Evolutionary conservation across 148 eudicot species (phyloP).

Genomic region (Rheum nobile): DNA sequence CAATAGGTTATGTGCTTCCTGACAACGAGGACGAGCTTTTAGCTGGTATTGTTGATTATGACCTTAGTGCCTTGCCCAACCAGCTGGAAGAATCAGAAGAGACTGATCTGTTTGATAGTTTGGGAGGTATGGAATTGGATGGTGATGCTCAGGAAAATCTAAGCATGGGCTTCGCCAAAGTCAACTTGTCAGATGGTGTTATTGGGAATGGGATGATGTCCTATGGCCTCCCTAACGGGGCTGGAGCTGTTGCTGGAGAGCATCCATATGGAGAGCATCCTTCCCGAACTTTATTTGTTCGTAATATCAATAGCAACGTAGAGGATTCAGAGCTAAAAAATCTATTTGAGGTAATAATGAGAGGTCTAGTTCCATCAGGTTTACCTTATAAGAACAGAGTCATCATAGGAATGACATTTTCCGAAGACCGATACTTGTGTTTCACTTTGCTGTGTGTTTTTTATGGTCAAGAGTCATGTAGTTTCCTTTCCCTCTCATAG

Average conservation of each 20-base stretch:
- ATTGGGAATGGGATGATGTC: constrained; percentile 41
- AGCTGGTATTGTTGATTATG: constrained; percentile 63
- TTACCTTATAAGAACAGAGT: neutral
- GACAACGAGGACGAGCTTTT: constrained; percentile 88
- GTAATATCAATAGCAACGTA: constrained; percentile 81
- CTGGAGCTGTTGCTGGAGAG: constrained; percentile 66
- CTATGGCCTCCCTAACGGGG: constrained; percentile 37
- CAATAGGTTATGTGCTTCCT: constrained; percentile 55
- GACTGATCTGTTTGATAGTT: constrained; percentile 66
- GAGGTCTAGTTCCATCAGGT: neutral
- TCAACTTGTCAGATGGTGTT: constrained; percentile 52
- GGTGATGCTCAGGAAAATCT: constrained; percentile 42
- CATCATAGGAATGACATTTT: neutral
- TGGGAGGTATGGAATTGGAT: constrained; percentile 89
- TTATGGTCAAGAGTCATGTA: neutral
- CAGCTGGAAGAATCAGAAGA: constrained; percentile 65
- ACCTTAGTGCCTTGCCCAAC: constrained; percentile 29
- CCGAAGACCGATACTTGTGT: neutral
- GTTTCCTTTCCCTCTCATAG: neutral
- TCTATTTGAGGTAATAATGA: constrained; percentile 65
- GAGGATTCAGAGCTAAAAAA: constrained; percentile 71
- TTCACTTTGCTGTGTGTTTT: neutral
- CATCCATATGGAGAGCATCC: constrained; percentile 89
- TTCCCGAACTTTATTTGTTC: constrained; percentile 82
- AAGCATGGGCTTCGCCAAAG: constrained; percentile 33